Evolutionary conservation across 1,139 yeast genomes (phyloP).

Genomic region (Wickerhamiella infanticola): DNA sequence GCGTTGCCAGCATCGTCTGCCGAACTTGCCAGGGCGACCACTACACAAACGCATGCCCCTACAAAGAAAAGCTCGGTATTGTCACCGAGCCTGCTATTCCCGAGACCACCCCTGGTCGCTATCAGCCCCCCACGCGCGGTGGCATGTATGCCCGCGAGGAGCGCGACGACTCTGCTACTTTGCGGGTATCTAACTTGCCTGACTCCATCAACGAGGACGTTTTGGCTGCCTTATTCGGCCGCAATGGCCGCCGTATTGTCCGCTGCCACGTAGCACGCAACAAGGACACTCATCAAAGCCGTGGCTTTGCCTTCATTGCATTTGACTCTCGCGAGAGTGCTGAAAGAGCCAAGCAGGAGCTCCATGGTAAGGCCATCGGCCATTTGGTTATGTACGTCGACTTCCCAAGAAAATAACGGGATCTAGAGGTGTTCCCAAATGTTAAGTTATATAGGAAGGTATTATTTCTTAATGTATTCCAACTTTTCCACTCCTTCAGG

Average conservation of each 20-base stretch:
- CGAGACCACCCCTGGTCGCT: conserved; percentile 26
- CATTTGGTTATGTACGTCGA: conserved; percentile 55
- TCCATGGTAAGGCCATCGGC: conserved; percentile 88
- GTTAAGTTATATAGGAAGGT: not conserved
- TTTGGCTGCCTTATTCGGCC: conserved; percentile 54
- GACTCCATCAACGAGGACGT: conserved; percentile 72
- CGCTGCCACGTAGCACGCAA: conserved; percentile 80
- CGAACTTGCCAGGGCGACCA: conserved; percentile 92
- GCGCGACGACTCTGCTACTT: conserved; percentile 72
- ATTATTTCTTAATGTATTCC: conserved; percentile 9
- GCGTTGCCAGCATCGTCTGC: conserved; percentile 39
- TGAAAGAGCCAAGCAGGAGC: conserved; percentile 56
- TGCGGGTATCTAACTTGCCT: conserved; percentile 85
- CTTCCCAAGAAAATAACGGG: conserved; percentile 20
- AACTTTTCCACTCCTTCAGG: conserved; percentile 16
- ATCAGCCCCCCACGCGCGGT: conserved; percentile 62
- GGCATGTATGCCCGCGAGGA: conserved; percentile 31
- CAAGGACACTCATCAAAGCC: conserved; percentile 85
- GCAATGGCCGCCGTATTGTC: conserved; percentile 45
- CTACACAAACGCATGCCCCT: conserved; percentile 92
- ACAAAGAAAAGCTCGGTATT: conserved; percentile 72
- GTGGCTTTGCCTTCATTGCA: conserved; percentile 95
- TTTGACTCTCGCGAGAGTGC: conserved; percentile 58
- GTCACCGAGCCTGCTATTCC: conserved; percentile 15
- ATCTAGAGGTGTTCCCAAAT: not conserved